phyloP scores from a whole-genome alignment of 2,329 filamentous ascomycete genomes.

The Colletotrichum truncatum region DNA sequence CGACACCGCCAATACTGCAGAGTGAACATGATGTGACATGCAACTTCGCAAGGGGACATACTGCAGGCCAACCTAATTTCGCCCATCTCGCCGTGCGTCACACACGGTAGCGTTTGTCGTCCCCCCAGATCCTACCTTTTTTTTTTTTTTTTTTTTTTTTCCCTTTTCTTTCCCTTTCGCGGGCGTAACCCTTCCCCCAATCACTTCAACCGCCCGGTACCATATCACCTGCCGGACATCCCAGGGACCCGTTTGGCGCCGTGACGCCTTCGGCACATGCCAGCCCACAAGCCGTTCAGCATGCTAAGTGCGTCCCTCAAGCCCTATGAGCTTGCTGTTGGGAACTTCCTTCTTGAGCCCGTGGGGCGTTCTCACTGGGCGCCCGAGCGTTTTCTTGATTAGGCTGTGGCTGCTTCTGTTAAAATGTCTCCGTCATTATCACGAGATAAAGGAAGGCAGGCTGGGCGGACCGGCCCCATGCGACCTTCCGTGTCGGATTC shows the following conservation, averaged over 20 bases:
- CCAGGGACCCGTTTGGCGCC: conserved; percentile 8
- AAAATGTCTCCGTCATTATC: not conserved
- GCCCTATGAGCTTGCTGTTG: not conserved
- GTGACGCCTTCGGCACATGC: conserved; percentile 3
- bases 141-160: too few species aligned
- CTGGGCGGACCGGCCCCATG: not conserved
- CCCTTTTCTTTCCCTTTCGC: too few species aligned
- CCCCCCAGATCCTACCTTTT: not conserved
- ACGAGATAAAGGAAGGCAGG: not conserved
- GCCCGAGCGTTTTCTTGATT: not conserved
- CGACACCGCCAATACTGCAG: not conserved
- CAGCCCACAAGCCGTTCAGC: not conserved
- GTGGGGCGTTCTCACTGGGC: not conserved
- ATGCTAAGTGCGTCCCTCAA: not conserved
- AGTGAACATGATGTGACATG: not conserved
- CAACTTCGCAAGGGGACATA: not conserved
- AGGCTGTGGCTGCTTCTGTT: not conserved
- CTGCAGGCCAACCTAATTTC: conserved; percentile 4
- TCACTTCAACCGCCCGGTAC: not conserved
- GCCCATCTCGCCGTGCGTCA: not conserved
- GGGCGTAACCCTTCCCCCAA: too few species aligned
- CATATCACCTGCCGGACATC: conserved; percentile 15
- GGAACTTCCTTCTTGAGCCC: conserved; percentile 15
- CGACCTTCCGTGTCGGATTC: conserved; percentile 10
- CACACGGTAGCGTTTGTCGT: not conserved